Evolutionary conservation across 2,329 filamentous ascomycete species (phyloP).

Genomic region (Arthrobotrys conoides): DNA sequence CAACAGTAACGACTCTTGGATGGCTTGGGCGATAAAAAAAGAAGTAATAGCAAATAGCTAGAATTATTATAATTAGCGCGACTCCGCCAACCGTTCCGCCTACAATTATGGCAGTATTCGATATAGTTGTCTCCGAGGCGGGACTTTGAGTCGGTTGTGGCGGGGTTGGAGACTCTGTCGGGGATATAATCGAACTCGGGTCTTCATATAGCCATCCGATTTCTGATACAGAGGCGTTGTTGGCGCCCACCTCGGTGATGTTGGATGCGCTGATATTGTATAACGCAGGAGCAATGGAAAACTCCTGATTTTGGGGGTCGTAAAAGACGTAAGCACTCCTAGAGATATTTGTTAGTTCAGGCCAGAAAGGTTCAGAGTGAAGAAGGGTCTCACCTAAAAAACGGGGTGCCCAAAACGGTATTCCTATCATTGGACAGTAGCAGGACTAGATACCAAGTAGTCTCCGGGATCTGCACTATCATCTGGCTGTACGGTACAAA

Average conservation of each 20-base stretch:
- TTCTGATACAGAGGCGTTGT: slow-evolving; percentile 69
- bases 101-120: slow-evolving; percentile 1
- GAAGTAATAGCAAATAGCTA: slow-evolving; percentile 17
- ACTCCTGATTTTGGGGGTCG: slow-evolving; percentile 79
- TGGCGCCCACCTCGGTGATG: slow-evolving; percentile 72
- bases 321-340: slow-evolving; percentile 78
- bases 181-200: too few relatives aligned
- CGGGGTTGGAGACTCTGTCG: not conserved
- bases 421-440: not conserved
- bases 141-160: not conserved
- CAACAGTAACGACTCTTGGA: not conserved
- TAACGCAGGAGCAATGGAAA: slow-evolving; percentile 77
- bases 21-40: slow-evolving; percentile 15
- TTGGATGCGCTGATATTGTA: slow-evolving; percentile 72
- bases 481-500: slow-evolving; percentile 35
- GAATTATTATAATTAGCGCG: not conserved
- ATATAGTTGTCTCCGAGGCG: too few relatives aligned
- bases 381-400: slow-evolving; percentile 33
- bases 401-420: slow-evolving; percentile 30
- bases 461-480: not conserved
- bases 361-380: not conserved
- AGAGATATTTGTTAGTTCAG: not conserved
- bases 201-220: not conserved
- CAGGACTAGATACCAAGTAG: slow-evolving; percentile 12
- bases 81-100: slow-evolving; percentile 25